phyloP scores from a whole-genome alignment of 331 rosid species.

The Rosa hybrid region DNA sequence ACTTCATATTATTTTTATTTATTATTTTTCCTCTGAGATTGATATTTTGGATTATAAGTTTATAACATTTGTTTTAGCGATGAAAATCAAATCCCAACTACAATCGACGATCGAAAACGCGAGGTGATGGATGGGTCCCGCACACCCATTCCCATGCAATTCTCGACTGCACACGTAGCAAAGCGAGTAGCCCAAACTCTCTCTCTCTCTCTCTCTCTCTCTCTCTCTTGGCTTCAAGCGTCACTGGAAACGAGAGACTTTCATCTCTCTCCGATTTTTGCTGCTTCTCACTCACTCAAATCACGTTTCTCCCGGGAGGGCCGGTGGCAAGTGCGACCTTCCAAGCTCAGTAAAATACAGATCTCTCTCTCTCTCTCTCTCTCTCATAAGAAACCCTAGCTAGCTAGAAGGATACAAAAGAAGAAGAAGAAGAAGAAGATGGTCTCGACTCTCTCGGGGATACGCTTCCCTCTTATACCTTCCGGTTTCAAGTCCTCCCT shows the following conservation, averaged over 20 bases:
- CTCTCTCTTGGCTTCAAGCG: no score
- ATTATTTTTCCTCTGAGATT: neutral
- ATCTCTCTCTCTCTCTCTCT: no score
- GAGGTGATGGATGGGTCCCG: conserved; percentile 23
- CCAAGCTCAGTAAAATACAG: no score
- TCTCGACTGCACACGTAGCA: conserved; percentile 36
- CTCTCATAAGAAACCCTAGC: neutral
- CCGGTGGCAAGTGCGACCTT: no score
- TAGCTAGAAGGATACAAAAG: neutral
- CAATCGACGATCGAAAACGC: conserved; percentile 12
- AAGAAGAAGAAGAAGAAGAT: conserved; percentile 23
- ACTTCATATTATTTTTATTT: neutral
- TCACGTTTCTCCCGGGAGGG: conserved; percentile 19
- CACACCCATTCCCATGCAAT: conserved; percentile 21
- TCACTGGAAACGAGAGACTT: neutral
- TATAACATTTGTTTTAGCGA: neutral
- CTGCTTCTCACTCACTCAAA: neutral
- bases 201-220: no score
- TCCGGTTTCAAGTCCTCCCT: conserved; percentile 34
- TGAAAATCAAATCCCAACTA: neutral
- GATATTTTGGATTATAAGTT: neutral
- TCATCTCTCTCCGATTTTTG: neutral
- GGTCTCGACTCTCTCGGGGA: conserved; percentile 73
- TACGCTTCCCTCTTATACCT: conserved; percentile 62
- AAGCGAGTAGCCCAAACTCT: no score